Conservation (phyloP, 805 yeast genomes). For the Monosporozyma aerobia region DNA sequence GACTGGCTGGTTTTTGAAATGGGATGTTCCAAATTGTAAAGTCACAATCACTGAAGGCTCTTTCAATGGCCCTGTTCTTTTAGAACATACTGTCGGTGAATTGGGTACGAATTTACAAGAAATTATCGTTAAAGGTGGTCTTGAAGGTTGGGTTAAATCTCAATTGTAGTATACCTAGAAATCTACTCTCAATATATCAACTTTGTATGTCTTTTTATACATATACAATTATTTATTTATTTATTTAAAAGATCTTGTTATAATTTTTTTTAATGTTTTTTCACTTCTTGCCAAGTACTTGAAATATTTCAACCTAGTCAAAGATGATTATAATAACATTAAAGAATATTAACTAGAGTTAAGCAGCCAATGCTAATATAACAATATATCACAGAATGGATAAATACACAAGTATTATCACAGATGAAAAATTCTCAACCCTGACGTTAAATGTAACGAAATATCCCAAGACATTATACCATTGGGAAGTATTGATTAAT, state of each 20-base stretch:
- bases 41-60: slow-evolving; percentile 67
- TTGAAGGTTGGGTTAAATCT: slow-evolving; percentile 94
- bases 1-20: slow-evolving; percentile 85
- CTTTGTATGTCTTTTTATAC: background rate
- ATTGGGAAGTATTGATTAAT: slow-evolving; percentile 28
- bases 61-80: slow-evolving; percentile 42
- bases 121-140: slow-evolving; percentile 92
- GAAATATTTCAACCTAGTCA: background rate
- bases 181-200: background rate
- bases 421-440: slow-evolving; percentile 19
- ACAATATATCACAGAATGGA: slow-evolving; percentile 13
- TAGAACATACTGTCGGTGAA: slow-evolving; percentile 88
- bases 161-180: too few species aligned
- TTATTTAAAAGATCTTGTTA: background rate
- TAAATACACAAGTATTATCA: slow-evolving; percentile 11
- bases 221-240: slow-evolving; percentile 1
- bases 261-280: background rate
- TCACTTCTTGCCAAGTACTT: background rate
- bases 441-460: slow-evolving; percentile 20
- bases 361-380: background rate
- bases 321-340: too few species aligned
- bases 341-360: background rate
- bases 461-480: slow-evolving; percentile 19
- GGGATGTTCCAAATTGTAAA: slow-evolving; percentile 84
- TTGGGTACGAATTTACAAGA: slow-evolving; percentile 93